Conservation (phyloP, 1,139 yeast species). For the Yamadazyma dushanensis region DNA sequence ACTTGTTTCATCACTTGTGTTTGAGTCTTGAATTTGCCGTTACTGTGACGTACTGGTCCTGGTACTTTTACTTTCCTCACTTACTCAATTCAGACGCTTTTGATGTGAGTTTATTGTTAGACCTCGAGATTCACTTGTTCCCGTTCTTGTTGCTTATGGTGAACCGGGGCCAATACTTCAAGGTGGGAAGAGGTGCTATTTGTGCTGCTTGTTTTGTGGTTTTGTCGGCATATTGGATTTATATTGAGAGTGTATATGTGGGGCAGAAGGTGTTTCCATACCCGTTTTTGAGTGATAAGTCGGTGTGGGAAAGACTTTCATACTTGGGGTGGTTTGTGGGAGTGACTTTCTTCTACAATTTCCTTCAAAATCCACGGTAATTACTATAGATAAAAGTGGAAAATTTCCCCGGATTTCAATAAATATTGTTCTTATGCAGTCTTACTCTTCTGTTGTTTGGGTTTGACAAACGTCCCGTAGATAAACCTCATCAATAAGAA, state of each 20-base stretch:
- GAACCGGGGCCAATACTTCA: not conserved
- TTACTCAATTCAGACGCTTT: slow-evolving; percentile 22
- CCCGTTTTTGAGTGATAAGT: slow-evolving; percentile 11
- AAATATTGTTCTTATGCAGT: no score
- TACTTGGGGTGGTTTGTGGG: slow-evolving; percentile 11
- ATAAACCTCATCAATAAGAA: slow-evolving; percentile 30
- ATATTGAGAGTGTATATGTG: slow-evolving; percentile 10
- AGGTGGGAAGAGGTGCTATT: not conserved
- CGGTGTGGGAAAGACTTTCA: slow-evolving; percentile 3
- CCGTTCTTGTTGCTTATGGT: slow-evolving; percentile 19
- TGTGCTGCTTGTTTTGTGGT: slow-evolving; percentile 1
- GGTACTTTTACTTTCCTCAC: slow-evolving; percentile 19
- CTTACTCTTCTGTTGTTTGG: slow-evolving; percentile 1
- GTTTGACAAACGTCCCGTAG: slow-evolving; percentile 7
- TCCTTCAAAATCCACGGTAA: no score
- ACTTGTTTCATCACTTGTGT: slow-evolving; percentile 13
- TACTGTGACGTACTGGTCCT: slow-evolving; percentile 24
- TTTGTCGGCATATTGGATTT: slow-evolving; percentile 10
- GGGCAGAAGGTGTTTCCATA: slow-evolving; percentile 10
- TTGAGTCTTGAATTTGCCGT: slow-evolving; percentile 23
- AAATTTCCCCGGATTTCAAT: not conserved
- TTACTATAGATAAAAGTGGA: not conserved
- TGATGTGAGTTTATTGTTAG: slow-evolving; percentile 18
- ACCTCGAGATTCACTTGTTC: slow-evolving; percentile 24
- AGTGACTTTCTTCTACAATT: slow-evolving; percentile 1